Conservation (phyloP, 2,329 filamentous ascomycete genomes). For the Aureobasidium sp. region DNA sequence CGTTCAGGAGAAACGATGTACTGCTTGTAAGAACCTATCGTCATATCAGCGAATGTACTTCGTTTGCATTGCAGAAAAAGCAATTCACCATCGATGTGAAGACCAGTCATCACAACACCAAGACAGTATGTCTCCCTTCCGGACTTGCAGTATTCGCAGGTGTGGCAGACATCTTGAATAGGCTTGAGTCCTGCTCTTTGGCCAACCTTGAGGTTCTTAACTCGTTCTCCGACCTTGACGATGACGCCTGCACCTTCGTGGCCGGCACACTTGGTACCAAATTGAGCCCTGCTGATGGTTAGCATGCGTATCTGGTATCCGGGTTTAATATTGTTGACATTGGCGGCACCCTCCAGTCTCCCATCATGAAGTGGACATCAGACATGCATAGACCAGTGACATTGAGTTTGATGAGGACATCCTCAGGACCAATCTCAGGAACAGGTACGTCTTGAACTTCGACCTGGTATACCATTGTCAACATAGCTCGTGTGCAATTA, state of each 20-base stretch:
- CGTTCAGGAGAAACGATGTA: constrained; percentile 51
- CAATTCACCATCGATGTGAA: constrained; percentile 30
- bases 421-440: constrained; percentile 44
- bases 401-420: constrained; percentile 52
- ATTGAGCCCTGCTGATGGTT: constrained; percentile 19
- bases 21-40: constrained; percentile 49
- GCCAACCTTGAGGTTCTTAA: constrained; percentile 47
- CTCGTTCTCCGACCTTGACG: constrained; percentile 48
- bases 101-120: constrained; percentile 40
- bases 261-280: constrained; percentile 37
- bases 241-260: constrained; percentile 54
- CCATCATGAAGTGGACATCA: constrained; percentile 52
- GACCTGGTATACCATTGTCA: constrained; percentile 18
- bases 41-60: not conserved
- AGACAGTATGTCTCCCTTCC: constrained; percentile 49
- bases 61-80: too few species aligned
- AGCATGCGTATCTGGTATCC: not conserved
- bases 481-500: not conserved
- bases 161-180: constrained; percentile 45
- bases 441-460: constrained; percentile 44
- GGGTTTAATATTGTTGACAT: constrained; percentile 32
- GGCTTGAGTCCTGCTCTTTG: constrained; percentile 49
- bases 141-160: constrained; percentile 44
- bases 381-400: constrained; percentile 52
- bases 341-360: constrained; percentile 44